Evolutionary conservation across 2,329 filamentous ascomycete species (phyloP), one percentile per base, ranked within the genome.

Genomic region (Hortaea sp.): DNA sequence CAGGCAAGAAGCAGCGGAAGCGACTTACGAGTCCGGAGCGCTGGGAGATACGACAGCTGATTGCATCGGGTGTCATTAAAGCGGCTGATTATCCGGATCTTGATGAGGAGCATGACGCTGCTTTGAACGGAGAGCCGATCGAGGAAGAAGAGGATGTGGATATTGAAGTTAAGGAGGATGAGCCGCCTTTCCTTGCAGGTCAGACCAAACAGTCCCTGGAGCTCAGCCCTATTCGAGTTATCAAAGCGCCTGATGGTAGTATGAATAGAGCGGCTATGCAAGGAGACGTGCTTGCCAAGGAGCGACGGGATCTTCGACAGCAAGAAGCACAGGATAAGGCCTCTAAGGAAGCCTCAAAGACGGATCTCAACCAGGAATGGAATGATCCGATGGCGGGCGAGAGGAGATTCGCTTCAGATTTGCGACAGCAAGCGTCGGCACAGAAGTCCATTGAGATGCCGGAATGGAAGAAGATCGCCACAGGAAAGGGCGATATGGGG

Each of bases 231-330:
- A 98, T 98, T 51, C 79, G 94, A 53, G 89, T 98, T 20, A 87
- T 98, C 57, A 97, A 97, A 67, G 92, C 92, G 1, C 94, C 92
- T 0, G 92, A 98, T 66, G 92, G 92, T n/a, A 97, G 90, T 4
- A 82, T 98, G 66, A 98, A 98, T 63, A 79, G 92, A 59, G 88
- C 94, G 41, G 94, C 94, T 11, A 95, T 97, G 85, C 83, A 89
- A 6, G 90, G 92, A 39, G 89, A 90, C 11, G 77, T 82, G 4
- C 69, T 98, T 10, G 86, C 90, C 4, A 94, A 92, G 63, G 92
- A 98, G 62, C 77, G 92, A 44, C 82, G 88, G 62, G 92, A 98
- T 49, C 58, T 95, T 55, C 81, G 87, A 50, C 87, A 95, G 59
- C 85, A 94, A 62, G 90, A 98, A 66, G 81, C 80, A 0, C 85